Evolutionary conservation across 805 yeast species (phyloP).

Genomic region (Metschnikowia kofuensis): DNA sequence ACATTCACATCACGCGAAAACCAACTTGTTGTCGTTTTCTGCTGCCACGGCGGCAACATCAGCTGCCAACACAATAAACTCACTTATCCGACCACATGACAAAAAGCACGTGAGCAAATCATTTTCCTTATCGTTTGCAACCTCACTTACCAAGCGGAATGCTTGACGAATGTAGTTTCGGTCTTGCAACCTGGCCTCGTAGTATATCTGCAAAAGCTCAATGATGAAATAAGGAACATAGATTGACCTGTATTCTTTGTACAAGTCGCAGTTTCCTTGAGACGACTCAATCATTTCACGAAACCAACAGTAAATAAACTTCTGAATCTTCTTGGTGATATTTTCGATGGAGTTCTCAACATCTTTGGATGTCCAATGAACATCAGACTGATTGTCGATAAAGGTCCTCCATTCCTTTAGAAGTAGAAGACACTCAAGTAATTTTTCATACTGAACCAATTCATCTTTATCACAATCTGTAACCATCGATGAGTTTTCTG

Average conservation of each 20-base stretch:
- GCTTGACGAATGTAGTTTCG: slow-evolving; percentile 54
- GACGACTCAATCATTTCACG: slow-evolving; percentile 21
- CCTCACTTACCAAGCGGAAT: slow-evolving; percentile 53
- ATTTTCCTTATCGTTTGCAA: slow-evolving; percentile 62
- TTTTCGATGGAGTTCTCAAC: slow-evolving; percentile 38
- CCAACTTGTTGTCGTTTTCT: slow-evolving; percentile 44
- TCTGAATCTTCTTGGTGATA: slow-evolving; percentile 26
- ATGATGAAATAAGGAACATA: slow-evolving; percentile 74
- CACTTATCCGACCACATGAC: slow-evolving; percentile 51
- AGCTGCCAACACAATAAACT: slow-evolving; percentile 52
- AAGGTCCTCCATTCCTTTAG: slow-evolving; percentile 52
- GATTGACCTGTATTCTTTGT: slow-evolving; percentile 55
- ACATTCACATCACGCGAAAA: slow-evolving; percentile 26
- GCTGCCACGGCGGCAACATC: slow-evolving; percentile 53
- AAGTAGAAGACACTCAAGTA: slow-evolving; percentile 42
- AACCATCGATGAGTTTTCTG: slow-evolving; percentile 13
- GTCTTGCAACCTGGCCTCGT: slow-evolving; percentile 34
- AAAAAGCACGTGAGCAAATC: slow-evolving; percentile 62
- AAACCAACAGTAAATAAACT: slow-evolving; percentile 37
- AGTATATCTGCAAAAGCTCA: slow-evolving; percentile 56
- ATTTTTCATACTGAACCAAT: slow-evolving; percentile 45
- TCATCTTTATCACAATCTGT: slow-evolving; percentile 43
- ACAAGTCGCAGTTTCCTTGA: slow-evolving; percentile 37
- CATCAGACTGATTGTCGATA: slow-evolving; percentile 12
- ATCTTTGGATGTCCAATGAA: slow-evolving; percentile 28